These are phyloP conservation scores for Pestalotiopsis sp. DNA, from an alignment of 2,329 filamentous ascomycete genomes.

Conservation along the genomic window DNA sequence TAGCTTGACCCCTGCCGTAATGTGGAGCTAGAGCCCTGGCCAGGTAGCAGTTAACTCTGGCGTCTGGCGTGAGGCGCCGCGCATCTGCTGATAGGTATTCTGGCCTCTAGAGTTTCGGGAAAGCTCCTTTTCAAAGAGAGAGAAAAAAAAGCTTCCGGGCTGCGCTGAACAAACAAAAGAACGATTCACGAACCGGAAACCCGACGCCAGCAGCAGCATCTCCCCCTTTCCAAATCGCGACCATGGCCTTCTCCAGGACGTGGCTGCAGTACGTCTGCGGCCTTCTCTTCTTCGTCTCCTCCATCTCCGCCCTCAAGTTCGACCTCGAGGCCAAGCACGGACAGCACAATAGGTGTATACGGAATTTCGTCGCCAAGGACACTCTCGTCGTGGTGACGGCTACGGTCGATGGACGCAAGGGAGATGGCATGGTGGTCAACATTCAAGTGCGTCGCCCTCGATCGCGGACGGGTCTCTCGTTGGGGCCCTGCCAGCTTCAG, in stretches of 20 bases:
- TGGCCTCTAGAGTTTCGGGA: conserved; percentile 1
- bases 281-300: conserved; percentile 57
- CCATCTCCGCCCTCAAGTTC: conserved; percentile 81
- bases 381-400: conserved; percentile 95
- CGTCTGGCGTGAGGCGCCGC: neutral
- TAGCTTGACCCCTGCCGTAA: neutral
- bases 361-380: conserved; percentile 92
- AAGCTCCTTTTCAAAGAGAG: neutral
- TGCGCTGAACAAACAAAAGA: conserved; percentile 11
- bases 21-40: neutral
- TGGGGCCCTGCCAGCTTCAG: neutral
- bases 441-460: conserved; percentile 72
- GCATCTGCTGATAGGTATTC: neutral
- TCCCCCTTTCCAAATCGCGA: conserved; percentile 14
- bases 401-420: conserved; percentile 80
- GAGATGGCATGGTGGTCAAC: conserved; percentile 91
- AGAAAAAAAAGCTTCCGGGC: neutral
- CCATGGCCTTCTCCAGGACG: conserved; percentile 53
- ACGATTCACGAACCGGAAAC: conserved; percentile 4
- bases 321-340: conserved; percentile 78
- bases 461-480: conserved; percentile 3
- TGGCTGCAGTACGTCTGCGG: conserved; percentile 62
- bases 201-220: neutral
- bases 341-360: conserved; percentile 81
- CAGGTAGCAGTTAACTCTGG: neutral